Percentiles rank a stretch among this genome's conserved stretches.
phyloP scores from a whole-genome alignment of 1,284 basidiomycete genomes.

The Trichosporon sp. region DNA sequence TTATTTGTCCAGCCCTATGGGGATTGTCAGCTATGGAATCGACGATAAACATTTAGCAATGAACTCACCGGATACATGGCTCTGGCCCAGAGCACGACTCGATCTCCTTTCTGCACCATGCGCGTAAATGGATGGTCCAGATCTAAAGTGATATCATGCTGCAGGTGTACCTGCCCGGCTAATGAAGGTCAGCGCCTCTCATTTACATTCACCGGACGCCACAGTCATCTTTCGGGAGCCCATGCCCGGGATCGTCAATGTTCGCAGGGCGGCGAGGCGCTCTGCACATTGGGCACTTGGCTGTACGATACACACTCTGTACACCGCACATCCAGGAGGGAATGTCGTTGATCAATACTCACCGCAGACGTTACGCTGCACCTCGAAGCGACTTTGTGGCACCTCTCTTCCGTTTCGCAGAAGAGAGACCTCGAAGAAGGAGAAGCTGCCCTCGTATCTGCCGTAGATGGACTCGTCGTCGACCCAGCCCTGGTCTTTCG shows the following conservation, averaged over 20 bases:
- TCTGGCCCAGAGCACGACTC: conserved; percentile 37
- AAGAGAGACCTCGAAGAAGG: conserved; percentile 41
- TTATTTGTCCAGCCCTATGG: conserved; percentile 36
- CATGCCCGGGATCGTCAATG: neutral
- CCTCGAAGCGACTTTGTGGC: conserved; percentile 19
- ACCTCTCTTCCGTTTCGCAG: conserved; percentile 35
- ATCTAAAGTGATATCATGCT: conserved; percentile 25
- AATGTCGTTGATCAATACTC: conserved; percentile 1
- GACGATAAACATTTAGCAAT: no score
- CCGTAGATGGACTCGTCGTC: conserved; percentile 24
- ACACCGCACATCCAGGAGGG: neutral
- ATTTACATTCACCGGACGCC: neutral
- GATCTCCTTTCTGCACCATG: conserved; percentile 29
- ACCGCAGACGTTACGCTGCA: conserved; percentile 42
- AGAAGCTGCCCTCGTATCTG: conserved; percentile 33
- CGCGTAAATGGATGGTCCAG: conserved; percentile 23
- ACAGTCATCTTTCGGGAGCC: neutral
- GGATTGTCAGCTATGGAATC: neutral
- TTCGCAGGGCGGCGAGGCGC: neutral
- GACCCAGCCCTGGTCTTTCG: conserved; percentile 42
- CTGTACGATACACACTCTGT: neutral
- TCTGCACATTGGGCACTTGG: neutral
- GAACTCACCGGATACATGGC: conserved; percentile 36
- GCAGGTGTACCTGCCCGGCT: conserved; percentile 42
- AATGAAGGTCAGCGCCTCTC: neutral